Percentiles rank a stretch among this genome's conserved stretches.
These are phyloP conservation scores for Mortierella sp. DNA, from an alignment of 371 early-diverging fungal genomes.

Conservation along the genomic window DNA sequence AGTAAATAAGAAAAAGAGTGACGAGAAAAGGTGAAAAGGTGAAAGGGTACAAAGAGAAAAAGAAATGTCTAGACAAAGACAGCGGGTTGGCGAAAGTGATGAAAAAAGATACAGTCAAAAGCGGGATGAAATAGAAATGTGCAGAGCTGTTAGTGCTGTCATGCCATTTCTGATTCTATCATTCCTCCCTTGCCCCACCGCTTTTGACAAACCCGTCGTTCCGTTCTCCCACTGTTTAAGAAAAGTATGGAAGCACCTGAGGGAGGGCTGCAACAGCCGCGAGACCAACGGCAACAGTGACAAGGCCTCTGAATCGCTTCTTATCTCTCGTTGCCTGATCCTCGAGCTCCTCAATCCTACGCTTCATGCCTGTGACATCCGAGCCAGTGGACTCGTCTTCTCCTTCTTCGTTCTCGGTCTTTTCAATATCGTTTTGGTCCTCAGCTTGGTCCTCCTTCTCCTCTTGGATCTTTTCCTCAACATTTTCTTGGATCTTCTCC, in stretches of 20 bases:
- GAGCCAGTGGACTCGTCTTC: background rate
- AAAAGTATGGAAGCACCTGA: constrained; percentile 34
- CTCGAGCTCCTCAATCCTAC: constrained; percentile 29
- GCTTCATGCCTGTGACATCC: constrained; percentile 7
- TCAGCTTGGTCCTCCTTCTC: background rate
- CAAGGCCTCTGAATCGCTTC: constrained; percentile 27
- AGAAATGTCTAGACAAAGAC: no score
- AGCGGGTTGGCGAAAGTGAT: no score
- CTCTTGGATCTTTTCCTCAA: background rate
- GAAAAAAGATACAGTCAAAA: no score
- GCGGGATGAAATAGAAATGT: background rate
- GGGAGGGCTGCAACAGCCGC: constrained; percentile 26
- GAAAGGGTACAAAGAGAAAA: no score
- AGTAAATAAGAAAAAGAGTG: background rate
- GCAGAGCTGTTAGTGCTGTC: no score
- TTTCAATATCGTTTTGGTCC: background rate
- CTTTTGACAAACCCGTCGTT: no score
- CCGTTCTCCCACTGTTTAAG: constrained; percentile 9
- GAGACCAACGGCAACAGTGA: constrained; percentile 31
- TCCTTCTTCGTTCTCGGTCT: background rate
- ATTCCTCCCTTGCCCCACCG: no score
- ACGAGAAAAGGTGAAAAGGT: background rate
- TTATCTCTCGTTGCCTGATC: constrained; percentile 19
- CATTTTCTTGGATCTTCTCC: constrained; percentile 2
- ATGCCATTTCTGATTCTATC: no score